phyloP scores from a whole-genome alignment of 257 asterid genomes.

The Solanum dulcamara region DNA sequence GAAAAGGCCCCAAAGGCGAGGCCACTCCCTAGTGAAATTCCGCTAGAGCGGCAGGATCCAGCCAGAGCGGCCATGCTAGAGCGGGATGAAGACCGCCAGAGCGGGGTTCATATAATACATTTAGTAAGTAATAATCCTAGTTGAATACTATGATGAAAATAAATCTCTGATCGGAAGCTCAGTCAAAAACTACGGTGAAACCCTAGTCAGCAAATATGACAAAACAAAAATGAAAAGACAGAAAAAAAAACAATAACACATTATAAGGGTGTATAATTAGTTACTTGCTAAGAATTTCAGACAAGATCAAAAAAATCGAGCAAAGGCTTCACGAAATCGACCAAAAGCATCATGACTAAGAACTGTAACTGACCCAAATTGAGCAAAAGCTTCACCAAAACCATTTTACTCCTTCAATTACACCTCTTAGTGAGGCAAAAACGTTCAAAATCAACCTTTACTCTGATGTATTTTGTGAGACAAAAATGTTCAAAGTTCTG shows the following conservation, averaged over 20 bases:
- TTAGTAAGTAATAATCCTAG: not conserved
- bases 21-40: too few species aligned
- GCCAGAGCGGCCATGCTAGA: too few species aligned
- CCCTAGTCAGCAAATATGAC: not conserved
- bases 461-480: too few species aligned
- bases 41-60: too few species aligned
- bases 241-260: not conserved
- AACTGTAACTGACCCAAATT: not conserved
- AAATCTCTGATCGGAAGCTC: not conserved
- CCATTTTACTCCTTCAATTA: not conserved
- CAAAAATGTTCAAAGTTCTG: too few species aligned
- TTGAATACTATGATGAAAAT: not conserved
- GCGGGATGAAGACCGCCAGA: too few species aligned
- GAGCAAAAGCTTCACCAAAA: not conserved
- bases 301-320: not conserved
- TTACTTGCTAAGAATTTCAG: not conserved
- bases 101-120: not conserved
- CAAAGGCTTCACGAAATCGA: not conserved
- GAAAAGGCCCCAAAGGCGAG: too few species aligned
- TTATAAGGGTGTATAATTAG: not conserved
- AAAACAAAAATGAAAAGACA: not conserved
- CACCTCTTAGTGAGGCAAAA: not conserved
- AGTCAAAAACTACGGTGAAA: not conserved
- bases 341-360: not conserved
- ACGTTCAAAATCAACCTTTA: not conserved